Percentiles rank a stretch among this genome's conserved stretches.
phyloP scores from a whole-genome alignment of 257 asterid species.

The Craterostigma plantagineum region DNA sequence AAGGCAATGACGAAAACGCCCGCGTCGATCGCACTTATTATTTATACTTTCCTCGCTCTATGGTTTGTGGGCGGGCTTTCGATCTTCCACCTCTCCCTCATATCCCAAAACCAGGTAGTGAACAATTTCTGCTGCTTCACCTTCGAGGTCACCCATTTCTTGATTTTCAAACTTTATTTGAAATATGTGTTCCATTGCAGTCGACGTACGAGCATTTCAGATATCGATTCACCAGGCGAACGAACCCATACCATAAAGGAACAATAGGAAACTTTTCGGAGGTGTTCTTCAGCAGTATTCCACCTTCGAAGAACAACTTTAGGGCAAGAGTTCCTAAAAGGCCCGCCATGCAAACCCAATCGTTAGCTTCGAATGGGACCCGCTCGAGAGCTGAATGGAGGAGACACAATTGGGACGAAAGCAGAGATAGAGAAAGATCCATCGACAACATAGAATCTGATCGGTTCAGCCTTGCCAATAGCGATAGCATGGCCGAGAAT shows the following conservation, averaged over 20 bases:
- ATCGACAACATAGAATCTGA: slow-evolving; percentile 14
- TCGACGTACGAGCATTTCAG: slow-evolving; percentile 73
- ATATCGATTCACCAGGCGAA: slow-evolving; percentile 34
- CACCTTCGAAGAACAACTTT: slow-evolving; percentile 55
- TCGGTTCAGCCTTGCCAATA: slow-evolving; percentile 13
- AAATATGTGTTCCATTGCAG: no score
- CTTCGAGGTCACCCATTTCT: no score
- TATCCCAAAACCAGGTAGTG: slow-evolving; percentile 77
- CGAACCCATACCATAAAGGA: slow-evolving; percentile 53
- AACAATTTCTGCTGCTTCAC: background rate
- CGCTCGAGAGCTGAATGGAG: slow-evolving; percentile 13
- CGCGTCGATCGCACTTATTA: slow-evolving; percentile 46
- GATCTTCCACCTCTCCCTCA: slow-evolving; percentile 64
- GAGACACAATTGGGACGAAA: slow-evolving; percentile 25
- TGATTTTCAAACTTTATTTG: slow-evolving; percentile 1
- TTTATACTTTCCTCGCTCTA: slow-evolving; percentile 42
- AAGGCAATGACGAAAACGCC: slow-evolving; percentile 49
- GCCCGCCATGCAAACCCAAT: slow-evolving; percentile 13
- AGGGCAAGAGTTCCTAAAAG: slow-evolving; percentile 37
- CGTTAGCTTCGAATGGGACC: slow-evolving; percentile 17
- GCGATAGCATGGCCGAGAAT: slow-evolving; percentile 11
- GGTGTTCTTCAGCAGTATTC: slow-evolving; percentile 38
- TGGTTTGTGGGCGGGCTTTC: slow-evolving; percentile 95
- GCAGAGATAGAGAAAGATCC: slow-evolving; percentile 6
- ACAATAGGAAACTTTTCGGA: slow-evolving; percentile 38